Evolutionary conservation across 257 asterid genomes (phyloP).

Genomic region (Solanum megistacrolobum): DNA sequence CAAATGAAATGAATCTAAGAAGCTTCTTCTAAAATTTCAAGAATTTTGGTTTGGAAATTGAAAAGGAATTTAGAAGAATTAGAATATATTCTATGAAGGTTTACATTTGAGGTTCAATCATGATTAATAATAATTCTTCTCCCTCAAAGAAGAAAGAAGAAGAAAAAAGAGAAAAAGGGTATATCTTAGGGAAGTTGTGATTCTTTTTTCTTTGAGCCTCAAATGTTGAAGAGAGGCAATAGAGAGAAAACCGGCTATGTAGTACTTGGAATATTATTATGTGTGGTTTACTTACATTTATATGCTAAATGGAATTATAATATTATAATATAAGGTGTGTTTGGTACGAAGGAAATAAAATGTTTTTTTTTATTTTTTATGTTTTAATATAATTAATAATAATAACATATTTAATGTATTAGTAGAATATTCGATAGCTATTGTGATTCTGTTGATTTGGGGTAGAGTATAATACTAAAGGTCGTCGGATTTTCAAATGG

Average conservation of each 20-base stretch:
- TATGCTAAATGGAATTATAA: background rate
- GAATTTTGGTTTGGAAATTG: background rate
- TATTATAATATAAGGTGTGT: background rate
- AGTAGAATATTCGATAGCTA: no score
- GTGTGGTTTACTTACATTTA: background rate
- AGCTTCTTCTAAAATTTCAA: background rate
- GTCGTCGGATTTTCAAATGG: background rate
- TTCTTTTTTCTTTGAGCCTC: constrained; percentile 14
- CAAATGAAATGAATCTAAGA: constrained; percentile 2
- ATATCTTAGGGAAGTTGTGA: constrained; percentile 12
- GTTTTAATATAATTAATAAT: background rate
- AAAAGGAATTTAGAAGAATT: constrained; percentile 2
- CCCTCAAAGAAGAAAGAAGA: constrained; percentile 18
- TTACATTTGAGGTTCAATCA: constrained; percentile 9
- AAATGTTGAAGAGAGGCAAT: background rate
- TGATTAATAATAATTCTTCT: constrained; percentile 15
- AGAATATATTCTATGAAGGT: background rate
- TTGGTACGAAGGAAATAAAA: background rate
- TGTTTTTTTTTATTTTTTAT: background rate
- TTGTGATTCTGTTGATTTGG: background rate
- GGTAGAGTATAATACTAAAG: background rate
- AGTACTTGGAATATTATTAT: constrained; percentile 11
- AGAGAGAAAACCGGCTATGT: constrained; percentile 19
- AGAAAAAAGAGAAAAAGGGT: constrained; percentile 1
- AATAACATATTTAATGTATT: no score